Evolutionary conservation across 1,139 yeast species (phyloP), one percentile per base, ranked within the genome.

Genomic region (Diutina sp.): DNA sequence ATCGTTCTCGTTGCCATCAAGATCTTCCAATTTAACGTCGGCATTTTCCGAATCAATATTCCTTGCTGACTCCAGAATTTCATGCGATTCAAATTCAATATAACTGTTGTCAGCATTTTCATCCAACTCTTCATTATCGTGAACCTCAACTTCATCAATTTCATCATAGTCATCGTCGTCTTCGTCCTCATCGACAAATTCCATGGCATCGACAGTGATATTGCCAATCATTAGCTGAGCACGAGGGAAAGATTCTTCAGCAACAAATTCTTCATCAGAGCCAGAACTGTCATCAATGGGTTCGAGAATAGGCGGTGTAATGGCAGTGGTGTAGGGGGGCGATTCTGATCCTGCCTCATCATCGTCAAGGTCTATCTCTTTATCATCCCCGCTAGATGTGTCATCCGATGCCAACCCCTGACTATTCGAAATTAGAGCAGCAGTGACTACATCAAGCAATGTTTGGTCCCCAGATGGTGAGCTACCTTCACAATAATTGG

Each of bases 41-140:
- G 47, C 18, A 16, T 4, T n/a, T 45, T 45, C 47, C 18, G 25
- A 8, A 9, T 11, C 25, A 14, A 45, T n/a, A 9, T 45, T 7
- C 25, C 11, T 11, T 3, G 11, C 11, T 18, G 18, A 16, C 12
- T 9, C 50, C 21, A 29, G 45, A 16, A 45, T 54, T 48, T 28
- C 45, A 21, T 11, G 11, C 7, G 14, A 12, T 14, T 9, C 16
- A 14, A 6, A 14, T 47, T 56, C 56, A 28, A 41, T 44, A 18
- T 53, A 44, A 11, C 16, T 52, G 29, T 60, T 59, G 11, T 55
- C 60, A 50, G 59, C 62, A 41, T 72, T 73, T 18, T 66, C 55
- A 32, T 55, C 56, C 16, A 38, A 38, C 55, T 55, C 46, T 41
- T 55, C 50, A n/a, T 47, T 38, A 11, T 55, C 56, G n/a, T 60